Evolutionary conservation across 352 stramenopile species (phyloP), one percentile per base, ranked within the genome.

Genomic region (Pythium pectinolyticum): DNA sequence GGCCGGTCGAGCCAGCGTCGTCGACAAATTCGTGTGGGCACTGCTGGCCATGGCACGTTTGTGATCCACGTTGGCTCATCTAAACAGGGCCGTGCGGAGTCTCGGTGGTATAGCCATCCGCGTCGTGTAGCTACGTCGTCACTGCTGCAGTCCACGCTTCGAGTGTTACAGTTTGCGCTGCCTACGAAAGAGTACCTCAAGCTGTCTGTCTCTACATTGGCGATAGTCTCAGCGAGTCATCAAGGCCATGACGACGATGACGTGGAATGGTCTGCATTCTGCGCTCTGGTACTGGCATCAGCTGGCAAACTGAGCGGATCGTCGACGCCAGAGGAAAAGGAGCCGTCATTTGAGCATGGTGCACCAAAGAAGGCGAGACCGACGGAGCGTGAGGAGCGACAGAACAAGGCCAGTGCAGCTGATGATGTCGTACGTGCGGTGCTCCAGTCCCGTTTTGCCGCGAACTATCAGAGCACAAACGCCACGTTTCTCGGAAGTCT

Each of bases 321-420:
- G 15, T 3, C 37, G 2, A 15, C 24, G 2, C n/a, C 24, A 14
- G 46, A 68, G 7, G 46, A 57, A n/a, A n/a, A n/a, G n/a, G n/a
- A n/a, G n/a, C n/a, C n/a, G 32, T 39, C 52, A 5, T 12, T 57
- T 9, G 61, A 68, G 17, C 61, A 69, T 27, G 61, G 61, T 3
- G 61, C 63, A 15, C 20, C 50, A 7, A 70, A 70, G 63, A 70
- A 61, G 45, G 49, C 57, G 19, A 61, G 56, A 15, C 25, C 62
- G 1, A 52, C 28, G 19, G 52, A 53, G 6, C 5, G 28, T 22
- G n/a, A 11, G 12, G 40, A 48, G 20, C 25, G 40, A 14, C n/a
- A 48, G 20, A 30, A 22, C 40, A 28, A 41, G 17, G 20, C 35
- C 5, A 32, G 5, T 9, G 41, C 58, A 19, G 28, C 46, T 6